These are phyloP conservation scores for Talaromyces sp. DNA, from an alignment of 2,329 filamentous ascomycete species.

Conservation along the genomic window DNA sequence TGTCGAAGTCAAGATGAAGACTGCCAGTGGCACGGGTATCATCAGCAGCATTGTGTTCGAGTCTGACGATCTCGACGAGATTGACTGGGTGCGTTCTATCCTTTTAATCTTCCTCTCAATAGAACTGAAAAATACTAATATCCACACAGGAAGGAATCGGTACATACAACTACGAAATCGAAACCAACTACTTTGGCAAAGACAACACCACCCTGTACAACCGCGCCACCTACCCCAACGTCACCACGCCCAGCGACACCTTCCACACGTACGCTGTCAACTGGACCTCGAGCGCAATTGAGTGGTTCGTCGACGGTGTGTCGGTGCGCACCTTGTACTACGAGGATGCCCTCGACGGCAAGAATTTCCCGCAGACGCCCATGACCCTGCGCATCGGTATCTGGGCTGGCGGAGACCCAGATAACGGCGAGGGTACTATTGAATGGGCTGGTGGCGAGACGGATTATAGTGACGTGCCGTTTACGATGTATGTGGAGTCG, in stretches of 20 bases:
- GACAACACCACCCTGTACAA: conserved; percentile 75
- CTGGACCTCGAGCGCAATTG: conserved; percentile 60
- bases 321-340: conserved; percentile 58
- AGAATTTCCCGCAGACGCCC: conserved; percentile 66
- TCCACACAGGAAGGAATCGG: conserved; percentile 31
- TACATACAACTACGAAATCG: conserved; percentile 38
- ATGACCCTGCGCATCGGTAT: conserved; percentile 66
- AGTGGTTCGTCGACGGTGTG: conserved; percentile 61
- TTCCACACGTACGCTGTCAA: conserved; percentile 51
- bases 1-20: conserved; percentile 78
- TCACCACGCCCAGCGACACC: conserved; percentile 50
- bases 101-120: neutral
- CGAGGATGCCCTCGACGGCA: conserved; percentile 53
- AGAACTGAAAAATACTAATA: conserved; percentile 1
- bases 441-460: conserved; percentile 67
- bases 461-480: conserved; percentile 62
- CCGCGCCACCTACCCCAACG: conserved; percentile 71
- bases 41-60: conserved; percentile 87
- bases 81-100: conserved; percentile 80
- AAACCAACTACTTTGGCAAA: conserved; percentile 97
- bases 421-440: conserved; percentile 46
- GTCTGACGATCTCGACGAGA: conserved; percentile 89
- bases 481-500: conserved; percentile 68
- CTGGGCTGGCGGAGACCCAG: conserved; percentile 59
- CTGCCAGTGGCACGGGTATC: conserved; percentile 83